phyloP scores from a whole-genome alignment of 176 grass and related monocot species.

The Otatea glauca region DNA sequence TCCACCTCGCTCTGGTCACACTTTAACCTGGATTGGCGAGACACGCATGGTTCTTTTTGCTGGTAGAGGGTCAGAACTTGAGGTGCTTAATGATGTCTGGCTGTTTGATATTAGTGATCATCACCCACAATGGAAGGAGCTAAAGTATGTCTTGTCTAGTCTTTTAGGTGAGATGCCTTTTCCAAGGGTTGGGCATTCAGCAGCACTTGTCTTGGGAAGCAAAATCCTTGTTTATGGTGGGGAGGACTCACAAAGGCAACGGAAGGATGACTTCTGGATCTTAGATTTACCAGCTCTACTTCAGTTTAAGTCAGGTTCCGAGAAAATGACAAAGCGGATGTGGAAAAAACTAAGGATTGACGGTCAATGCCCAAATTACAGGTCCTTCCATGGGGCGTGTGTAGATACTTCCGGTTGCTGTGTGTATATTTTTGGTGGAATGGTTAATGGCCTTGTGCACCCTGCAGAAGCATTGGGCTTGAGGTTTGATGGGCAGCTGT shows the following conservation, averaged over 20 bases:
- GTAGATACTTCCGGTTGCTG: slow-evolving; percentile 67
- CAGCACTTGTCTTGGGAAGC: slow-evolving; percentile 64
- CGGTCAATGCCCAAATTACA: slow-evolving; percentile 67
- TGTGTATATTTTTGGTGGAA: slow-evolving; percentile 88
- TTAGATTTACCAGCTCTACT: slow-evolving; percentile 67
- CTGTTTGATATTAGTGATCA: slow-evolving; percentile 66
- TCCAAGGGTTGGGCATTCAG: slow-evolving; percentile 90
- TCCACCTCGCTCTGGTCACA: slow-evolving; percentile 80
- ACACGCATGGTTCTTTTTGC: slow-evolving; percentile 79
- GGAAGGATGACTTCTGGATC: slow-evolving; percentile 94
- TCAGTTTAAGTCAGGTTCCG: slow-evolving; percentile 59
- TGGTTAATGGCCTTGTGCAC: slow-evolving; percentile 66
- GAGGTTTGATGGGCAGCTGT: slow-evolving; percentile 77
- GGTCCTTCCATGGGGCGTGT: slow-evolving; percentile 91
- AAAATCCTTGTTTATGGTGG: slow-evolving; percentile 96
- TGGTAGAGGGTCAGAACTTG: slow-evolving; percentile 81
- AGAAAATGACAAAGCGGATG: slow-evolving; percentile 61
- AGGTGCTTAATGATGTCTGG: slow-evolving; percentile 98
- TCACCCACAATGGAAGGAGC: slow-evolving; percentile 82
- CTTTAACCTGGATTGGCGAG: slow-evolving; percentile 80
- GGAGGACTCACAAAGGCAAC: slow-evolving; percentile 76
- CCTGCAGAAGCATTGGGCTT: slow-evolving; percentile 58
- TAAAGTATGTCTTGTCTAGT: slow-evolving; percentile 64
- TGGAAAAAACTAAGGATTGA: slow-evolving; percentile 74
- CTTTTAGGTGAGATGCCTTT: slow-evolving; percentile 70